Evolutionary conservation across 2,329 filamentous ascomycete genomes (phyloP), one percentile per base, ranked within the genome.

Genomic region (Aspergillus pseudoviridinutans): DNA sequence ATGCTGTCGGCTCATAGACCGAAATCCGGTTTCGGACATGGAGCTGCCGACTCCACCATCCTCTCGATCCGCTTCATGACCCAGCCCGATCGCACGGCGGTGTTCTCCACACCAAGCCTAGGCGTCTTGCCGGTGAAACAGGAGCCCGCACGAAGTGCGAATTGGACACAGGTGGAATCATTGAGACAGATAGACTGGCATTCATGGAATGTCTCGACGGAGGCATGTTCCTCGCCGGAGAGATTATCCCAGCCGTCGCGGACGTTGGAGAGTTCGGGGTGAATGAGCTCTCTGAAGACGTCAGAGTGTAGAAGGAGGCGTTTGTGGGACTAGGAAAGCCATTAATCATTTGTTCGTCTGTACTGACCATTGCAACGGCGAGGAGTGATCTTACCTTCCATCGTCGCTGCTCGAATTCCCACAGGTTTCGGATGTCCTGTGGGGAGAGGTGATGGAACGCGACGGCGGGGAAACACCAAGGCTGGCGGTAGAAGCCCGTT

Each of bases 351-450:
- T 24, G 44, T 27, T 27, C 12, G 14, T 17, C 14, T 27, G 22
- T 47, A 22, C 17, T 47, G 44, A 47, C 10, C 14, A 38, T 7
- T 27, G n/a, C 24, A 3, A n/a, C 35, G 29, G 41, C 22, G 22
- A 46, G 35, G 20, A 52, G 28, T 56, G 57, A 51, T 73, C 80
- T 70, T 80, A 88, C 87, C 70, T 86, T 84, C 74, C 86, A 87
- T 66, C 85, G 76, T 51, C 68, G 70, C 51, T 74, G 74, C 61
- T 83, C 79, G 32, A 82, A 79, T 7, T 73, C 71, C 68, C 74
- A 78, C 42, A 83, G 71, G 3, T 71, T 67, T 49, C 74, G 68
- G 14, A 78, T 75, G 7, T 82, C 76, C 1, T 66, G 61, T 0
- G 77, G 66, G 0, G 73, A 68, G 4, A 83, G 69, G 61, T 82